A percentile compares a stretch with the other conserved stretches of the same genome.
These are phyloP conservation scores for Trichoderma erinaceum DNA, from an alignment of 495 filamentous ascomycete species.

Conservation along the genomic window DNA sequence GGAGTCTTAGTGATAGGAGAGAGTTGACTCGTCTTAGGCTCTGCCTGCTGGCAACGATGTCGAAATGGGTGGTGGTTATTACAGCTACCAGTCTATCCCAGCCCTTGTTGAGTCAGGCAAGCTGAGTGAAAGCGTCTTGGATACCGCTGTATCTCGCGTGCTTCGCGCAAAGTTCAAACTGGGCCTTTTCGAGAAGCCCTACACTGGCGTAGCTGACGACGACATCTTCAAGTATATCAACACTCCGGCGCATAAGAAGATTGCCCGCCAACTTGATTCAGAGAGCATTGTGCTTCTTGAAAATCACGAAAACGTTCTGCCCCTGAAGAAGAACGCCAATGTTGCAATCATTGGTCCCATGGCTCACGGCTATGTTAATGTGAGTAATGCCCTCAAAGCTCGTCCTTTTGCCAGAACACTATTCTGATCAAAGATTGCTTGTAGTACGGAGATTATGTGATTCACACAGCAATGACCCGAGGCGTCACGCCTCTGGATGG, in stretches of 20 bases:
- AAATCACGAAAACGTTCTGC: conserved; percentile 56
- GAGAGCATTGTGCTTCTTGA: conserved; percentile 67
- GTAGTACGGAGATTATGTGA: conserved; percentile 65
- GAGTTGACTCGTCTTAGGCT: background rate
- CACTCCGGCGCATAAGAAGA: conserved; percentile 45
- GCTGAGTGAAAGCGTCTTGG: conserved; percentile 47
- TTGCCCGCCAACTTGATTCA: conserved; percentile 55
- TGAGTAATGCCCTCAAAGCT: conserved; percentile 27
- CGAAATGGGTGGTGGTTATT: conserved; percentile 72
- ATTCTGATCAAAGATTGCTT: background rate
- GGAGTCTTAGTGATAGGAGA: background rate
- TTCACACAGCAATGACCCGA: conserved; percentile 51
- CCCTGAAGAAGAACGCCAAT: conserved; percentile 51
- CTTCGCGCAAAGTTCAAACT: conserved; percentile 59
- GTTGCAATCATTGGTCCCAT: conserved; percentile 71
- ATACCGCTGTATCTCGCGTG: conserved; percentile 58
- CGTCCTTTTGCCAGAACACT: background rate
- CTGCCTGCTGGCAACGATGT: conserved; percentile 63
- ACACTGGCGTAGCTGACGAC: conserved; percentile 44
- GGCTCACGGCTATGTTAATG: conserved; percentile 65
- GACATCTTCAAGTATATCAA: conserved; percentile 53
- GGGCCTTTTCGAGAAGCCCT: conserved; percentile 64
- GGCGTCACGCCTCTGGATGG: conserved; percentile 63
- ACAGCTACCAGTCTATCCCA: conserved; percentile 60
- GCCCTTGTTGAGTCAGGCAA: conserved; percentile 54